These are phyloP conservation scores for Monosporascus sp. DNA, from an alignment of 2,329 filamentous ascomycete species.

Conservation along the genomic window DNA sequence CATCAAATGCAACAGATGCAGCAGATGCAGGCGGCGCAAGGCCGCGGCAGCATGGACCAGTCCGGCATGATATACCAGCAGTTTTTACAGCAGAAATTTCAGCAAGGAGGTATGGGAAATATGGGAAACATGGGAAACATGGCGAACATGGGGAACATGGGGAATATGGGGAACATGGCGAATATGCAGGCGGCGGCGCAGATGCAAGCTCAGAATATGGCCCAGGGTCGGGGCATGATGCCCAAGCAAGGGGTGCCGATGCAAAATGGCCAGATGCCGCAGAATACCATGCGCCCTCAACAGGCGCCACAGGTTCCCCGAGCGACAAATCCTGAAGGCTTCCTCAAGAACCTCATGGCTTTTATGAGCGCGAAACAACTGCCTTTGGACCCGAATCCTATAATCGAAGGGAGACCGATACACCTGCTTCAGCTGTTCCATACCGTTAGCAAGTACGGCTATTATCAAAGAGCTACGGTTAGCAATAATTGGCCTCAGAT, in stretches of 20 bases:
- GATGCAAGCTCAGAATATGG: constrained; percentile 42
- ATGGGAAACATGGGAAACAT: background rate
- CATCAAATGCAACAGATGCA: constrained; percentile 40
- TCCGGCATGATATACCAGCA: constrained; percentile 76
- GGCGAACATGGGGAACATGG: background rate
- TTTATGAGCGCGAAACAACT: constrained; percentile 73
- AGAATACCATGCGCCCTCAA: constrained; percentile 43
- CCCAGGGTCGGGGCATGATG: constrained; percentile 45
- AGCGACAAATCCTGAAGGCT: constrained; percentile 56
- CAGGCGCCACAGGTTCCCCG: constrained; percentile 34
- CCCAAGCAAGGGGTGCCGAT: constrained; percentile 46
- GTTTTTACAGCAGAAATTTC: constrained; percentile 72
- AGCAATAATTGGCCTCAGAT: constrained; percentile 70
- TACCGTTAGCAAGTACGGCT: constrained; percentile 69
- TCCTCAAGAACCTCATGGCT: constrained; percentile 69
- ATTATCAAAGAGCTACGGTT: constrained; percentile 67
- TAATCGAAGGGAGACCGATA: constrained; percentile 67
- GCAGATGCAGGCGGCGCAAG: constrained; percentile 35
- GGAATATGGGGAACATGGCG: background rate
- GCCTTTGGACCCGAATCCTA: constrained; percentile 68
- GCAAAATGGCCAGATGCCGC: constrained; percentile 53
- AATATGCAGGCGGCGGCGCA: constrained; percentile 46
- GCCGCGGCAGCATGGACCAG: constrained; percentile 59
- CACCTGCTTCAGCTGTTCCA: constrained; percentile 75
- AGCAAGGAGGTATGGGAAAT: constrained; percentile 40